Conservation (phyloP, 768 basidiomycete species). For the Wakefieldia striispora region DNA sequence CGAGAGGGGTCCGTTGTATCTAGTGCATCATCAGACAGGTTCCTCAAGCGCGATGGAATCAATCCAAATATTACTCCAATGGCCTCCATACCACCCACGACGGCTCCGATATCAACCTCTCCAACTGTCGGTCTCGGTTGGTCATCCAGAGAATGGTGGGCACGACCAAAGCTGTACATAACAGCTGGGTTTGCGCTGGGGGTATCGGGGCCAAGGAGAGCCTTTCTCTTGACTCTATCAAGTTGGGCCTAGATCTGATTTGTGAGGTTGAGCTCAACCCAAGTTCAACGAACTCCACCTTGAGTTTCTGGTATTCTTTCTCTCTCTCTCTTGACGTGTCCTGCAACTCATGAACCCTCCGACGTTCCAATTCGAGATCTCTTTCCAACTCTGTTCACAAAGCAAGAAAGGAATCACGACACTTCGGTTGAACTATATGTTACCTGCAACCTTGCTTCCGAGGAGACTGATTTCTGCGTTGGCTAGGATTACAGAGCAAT, state of each 20-base stretch:
- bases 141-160: conserved; percentile 18
- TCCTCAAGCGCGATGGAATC: neutral
- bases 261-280: neutral
- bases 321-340: conserved; percentile 74
- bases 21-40: conserved; percentile 26
- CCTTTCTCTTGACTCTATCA: conserved; percentile 81
- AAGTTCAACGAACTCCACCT: conserved; percentile 40
- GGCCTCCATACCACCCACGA: conserved; percentile 65
- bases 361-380: conserved; percentile 76
- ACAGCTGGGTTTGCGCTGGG: conserved; percentile 15
- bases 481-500: conserved; percentile 40
- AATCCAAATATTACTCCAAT: conserved; percentile 44
- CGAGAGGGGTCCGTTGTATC: conserved; percentile 71
- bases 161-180: conserved; percentile 13
- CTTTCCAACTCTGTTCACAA: conserved; percentile 62
- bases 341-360: conserved; percentile 71
- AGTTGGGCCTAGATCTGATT: conserved; percentile 53
- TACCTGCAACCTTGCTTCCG: conserved; percentile 66
- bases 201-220: conserved; percentile 54
- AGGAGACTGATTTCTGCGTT: conserved; percentile 74
- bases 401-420: conserved; percentile 3
- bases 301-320: conserved; percentile 85
- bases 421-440: neutral
- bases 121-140: conserved; percentile 17
- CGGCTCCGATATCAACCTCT: conserved; percentile 48